phyloP scores from a whole-genome alignment of 176 grass and related monocot genomes.

The Saccharum spontaneum region DNA sequence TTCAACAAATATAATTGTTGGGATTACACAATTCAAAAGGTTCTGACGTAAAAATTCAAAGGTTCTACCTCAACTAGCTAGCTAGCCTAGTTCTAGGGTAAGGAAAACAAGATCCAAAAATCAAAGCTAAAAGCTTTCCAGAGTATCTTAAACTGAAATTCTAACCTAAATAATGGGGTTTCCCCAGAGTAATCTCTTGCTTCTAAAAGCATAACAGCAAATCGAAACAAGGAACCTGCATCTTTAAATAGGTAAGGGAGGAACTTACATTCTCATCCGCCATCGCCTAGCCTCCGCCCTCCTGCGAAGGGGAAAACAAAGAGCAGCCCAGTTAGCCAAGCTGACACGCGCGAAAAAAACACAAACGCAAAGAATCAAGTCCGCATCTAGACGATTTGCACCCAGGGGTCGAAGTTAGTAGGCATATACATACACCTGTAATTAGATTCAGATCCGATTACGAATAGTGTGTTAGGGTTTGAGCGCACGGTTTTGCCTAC shows the following conservation, averaged over 20 bases:
- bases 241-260: not conserved
- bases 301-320: slow-evolving; percentile 27
- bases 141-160: not conserved
- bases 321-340: slow-evolving; percentile 20
- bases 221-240: not conserved
- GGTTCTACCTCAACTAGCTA: not conserved
- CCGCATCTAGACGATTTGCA: not conserved
- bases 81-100: not conserved
- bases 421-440: no score
- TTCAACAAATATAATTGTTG: not conserved
- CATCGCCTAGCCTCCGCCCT: slow-evolving; percentile 20
- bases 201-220: not conserved
- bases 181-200: not conserved
- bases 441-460: no score
- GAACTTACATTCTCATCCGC: slow-evolving; percentile 37
- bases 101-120: not conserved
- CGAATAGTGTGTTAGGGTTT: no score
- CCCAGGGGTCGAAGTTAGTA: no score
- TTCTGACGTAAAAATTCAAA: not conserved
- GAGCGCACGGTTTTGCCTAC: no score
- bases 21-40: not conserved
- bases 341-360: not conserved
- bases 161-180: not conserved
- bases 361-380: not conserved
- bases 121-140: not conserved